Evolutionary conservation across 805 yeast genomes (phyloP).

Genomic region (Maudiozyma saulgeensis): DNA sequence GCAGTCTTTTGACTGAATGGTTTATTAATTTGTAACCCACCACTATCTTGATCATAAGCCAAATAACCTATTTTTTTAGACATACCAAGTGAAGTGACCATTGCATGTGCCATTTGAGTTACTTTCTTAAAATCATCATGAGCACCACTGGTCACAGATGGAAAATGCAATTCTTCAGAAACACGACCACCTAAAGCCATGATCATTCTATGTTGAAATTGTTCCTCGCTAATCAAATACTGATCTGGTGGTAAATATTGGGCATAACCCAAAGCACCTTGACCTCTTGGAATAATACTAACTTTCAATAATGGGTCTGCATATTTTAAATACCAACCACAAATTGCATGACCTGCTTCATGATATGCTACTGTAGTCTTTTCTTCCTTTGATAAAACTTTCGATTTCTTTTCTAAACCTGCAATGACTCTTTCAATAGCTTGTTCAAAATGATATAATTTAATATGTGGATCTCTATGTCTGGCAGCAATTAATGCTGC

Average conservation of each 20-base stretch:
- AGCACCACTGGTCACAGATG: slow-evolving; percentile 84
- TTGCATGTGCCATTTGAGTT: slow-evolving; percentile 77
- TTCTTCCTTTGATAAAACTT: slow-evolving; percentile 69
- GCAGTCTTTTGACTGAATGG: slow-evolving; percentile 88
- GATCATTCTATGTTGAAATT: slow-evolving; percentile 76
- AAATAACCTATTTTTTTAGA: slow-evolving; percentile 61
- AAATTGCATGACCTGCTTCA: slow-evolving; percentile 94
- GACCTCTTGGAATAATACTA: slow-evolving; percentile 90
- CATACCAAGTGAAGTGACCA: slow-evolving; percentile 88
- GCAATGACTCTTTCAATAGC: slow-evolving; percentile 93
- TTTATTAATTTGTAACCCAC: slow-evolving; percentile 49
- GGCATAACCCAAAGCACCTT: slow-evolving; percentile 93
- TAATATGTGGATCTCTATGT: slow-evolving; percentile 51
- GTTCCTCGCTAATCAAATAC: slow-evolving; percentile 65
- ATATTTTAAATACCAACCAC: slow-evolving; percentile 83
- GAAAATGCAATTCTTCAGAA: slow-evolving; percentile 81
- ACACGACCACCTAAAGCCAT: slow-evolving; percentile 93
- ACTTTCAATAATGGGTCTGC: slow-evolving; percentile 91
- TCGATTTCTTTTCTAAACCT: slow-evolving; percentile 81
- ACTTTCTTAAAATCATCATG: slow-evolving; percentile 88
- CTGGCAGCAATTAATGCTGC: slow-evolving; percentile 92
- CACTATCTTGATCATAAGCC: slow-evolving; percentile 35
- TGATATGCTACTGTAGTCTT: slow-evolving; percentile 84
- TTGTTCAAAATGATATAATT: slow-evolving; percentile 69
- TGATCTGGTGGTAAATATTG: slow-evolving; percentile 89